phyloP scores from a whole-genome alignment of 1,284 basidiomycete genomes.

The Ceratobasidium sp. region DNA sequence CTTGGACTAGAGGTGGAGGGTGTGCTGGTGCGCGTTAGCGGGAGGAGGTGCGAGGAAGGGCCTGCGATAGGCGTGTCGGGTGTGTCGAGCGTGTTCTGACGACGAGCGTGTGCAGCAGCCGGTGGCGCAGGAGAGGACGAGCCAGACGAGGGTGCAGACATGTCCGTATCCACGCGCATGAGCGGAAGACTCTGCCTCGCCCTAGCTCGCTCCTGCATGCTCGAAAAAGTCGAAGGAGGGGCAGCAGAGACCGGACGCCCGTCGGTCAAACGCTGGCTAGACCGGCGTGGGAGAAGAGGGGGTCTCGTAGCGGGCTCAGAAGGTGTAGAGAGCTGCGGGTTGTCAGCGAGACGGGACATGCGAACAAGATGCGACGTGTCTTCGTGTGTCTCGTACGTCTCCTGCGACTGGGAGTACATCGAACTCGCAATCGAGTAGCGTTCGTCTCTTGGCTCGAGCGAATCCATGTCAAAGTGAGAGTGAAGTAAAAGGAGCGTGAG shows the following conservation, averaged over 20 bases:
- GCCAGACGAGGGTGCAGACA: background rate
- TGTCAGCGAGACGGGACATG: background rate
- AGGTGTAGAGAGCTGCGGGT: background rate
- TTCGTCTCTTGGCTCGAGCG: background rate
- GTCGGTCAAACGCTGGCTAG: background rate
- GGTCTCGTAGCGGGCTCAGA: background rate
- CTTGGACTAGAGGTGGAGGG: background rate
- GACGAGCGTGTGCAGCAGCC: background rate
- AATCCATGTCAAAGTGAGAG: background rate
- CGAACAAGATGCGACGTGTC: background rate
- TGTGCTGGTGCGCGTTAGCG: background rate
- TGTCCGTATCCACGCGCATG: background rate
- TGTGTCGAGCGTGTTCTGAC: background rate
- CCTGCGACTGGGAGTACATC: constrained; percentile 29
- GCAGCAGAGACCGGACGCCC: background rate
- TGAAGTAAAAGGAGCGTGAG: background rate
- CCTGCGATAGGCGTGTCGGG: constrained; percentile 3
- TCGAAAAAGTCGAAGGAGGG: background rate
- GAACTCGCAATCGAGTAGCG: constrained; percentile 28
- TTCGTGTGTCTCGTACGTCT: constrained; percentile 34
- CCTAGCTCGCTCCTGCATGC: too few species aligned
- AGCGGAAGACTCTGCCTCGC: too few species aligned
- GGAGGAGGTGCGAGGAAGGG: background rate
- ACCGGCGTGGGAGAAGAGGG: constrained; percentile 16
- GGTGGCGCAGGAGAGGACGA: too few species aligned